Base-by-base conservation (phyloP, 176 grass and related monocot species). In the Alopecurus myosuroides region DNA sequence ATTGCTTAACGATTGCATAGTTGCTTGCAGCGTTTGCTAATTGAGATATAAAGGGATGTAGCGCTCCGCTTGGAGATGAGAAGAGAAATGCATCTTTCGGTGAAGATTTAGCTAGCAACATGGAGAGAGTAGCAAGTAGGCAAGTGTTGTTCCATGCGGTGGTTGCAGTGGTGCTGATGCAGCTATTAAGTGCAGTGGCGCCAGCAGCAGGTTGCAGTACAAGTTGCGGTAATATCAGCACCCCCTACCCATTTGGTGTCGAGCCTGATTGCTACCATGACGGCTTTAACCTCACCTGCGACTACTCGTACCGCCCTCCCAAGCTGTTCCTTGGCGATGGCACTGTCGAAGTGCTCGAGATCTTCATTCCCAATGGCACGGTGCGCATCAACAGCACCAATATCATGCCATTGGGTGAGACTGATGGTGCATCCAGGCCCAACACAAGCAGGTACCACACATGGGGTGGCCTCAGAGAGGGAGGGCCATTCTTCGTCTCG, bases 211-310 rank as follows among this genome's bases (percentile, higher is more conserved):
- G 26, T 64, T 92, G 90, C 83, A 56, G 18, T 45, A 12, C 55
- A 33, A 49, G 29, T 22, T 94, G 92, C 35, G 68, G 86, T 39
- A 72, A 73, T 41, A 85, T 94, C 76, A 72, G 10, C n/a, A 81
- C 91, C 75, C 7, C 84, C 18, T 88, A 91, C 65, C 92, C 92
- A 46, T 94, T 94, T 17, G 88, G 86, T 78, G 39, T 85, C 3
- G 82, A 87, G 29, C 67, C 58, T 1, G 74, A 70, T n/a, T 85
- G 73, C 83, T 91, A 84, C 22, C 75, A 25, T 35, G 78, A 6
- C 13, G 86, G 86, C 49, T 94, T 94, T 49, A 25, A 86, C 26
- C 49, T 94, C 79, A 86, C 41, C 28, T 91, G 92, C 2, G 55
- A 93, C 35, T 52, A 37, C 51, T 73, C 26, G 9, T 26, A 48